Percentiles rank a stretch among this genome's conserved stretches.
Conservation (phyloP, 2,329 filamentous ascomycete species). For the Mollisia scopiformis region DNA sequence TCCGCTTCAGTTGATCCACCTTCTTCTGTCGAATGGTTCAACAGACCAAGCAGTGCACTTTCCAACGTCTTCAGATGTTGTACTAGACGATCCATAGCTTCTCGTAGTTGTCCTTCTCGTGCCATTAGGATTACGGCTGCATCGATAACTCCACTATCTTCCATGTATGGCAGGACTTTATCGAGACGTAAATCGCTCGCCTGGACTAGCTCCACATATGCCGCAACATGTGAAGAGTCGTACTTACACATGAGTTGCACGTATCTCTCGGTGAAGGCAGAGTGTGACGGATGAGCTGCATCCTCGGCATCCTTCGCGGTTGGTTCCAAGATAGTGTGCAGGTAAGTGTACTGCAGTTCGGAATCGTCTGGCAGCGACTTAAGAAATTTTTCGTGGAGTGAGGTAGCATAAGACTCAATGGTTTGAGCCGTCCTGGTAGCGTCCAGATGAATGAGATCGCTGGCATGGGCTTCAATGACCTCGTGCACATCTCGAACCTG, state of each 20-base stretch:
- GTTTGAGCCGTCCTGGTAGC: slow-evolving; percentile 57
- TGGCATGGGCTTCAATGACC: slow-evolving; percentile 59
- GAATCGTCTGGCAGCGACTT: slow-evolving; percentile 54
- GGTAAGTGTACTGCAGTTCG: slow-evolving; percentile 64
- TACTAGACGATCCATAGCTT: slow-evolving; percentile 85
- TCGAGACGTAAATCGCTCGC: slow-evolving; percentile 80
- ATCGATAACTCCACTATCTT: slow-evolving; percentile 87
- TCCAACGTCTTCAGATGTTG: slow-evolving; percentile 80
- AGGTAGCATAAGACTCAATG: slow-evolving; percentile 56
- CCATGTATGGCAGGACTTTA: slow-evolving; percentile 82
- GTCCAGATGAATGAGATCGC: slow-evolving; percentile 60
- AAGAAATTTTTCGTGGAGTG: slow-evolving; percentile 59
- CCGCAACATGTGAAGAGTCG: slow-evolving; percentile 78
- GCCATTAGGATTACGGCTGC: slow-evolving; percentile 91
- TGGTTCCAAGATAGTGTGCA: slow-evolving; percentile 74
- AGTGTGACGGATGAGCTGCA: slow-evolving; percentile 44
- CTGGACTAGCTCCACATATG: slow-evolving; percentile 78
- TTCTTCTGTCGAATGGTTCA: slow-evolving; percentile 62
- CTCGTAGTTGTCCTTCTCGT: slow-evolving; percentile 79
- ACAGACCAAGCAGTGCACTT: slow-evolving; percentile 73
- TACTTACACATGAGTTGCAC: slow-evolving; percentile 90
- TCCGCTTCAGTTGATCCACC: slow-evolving; percentile 58
- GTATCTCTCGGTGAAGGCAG: slow-evolving; percentile 78
- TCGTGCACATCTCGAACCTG: slow-evolving; percentile 73
- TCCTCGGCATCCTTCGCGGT: slow-evolving; percentile 40